Base-by-base conservation (phyloP, 2,329 filamentous ascomycete species). In the Fusarium pininemorale region DNA sequence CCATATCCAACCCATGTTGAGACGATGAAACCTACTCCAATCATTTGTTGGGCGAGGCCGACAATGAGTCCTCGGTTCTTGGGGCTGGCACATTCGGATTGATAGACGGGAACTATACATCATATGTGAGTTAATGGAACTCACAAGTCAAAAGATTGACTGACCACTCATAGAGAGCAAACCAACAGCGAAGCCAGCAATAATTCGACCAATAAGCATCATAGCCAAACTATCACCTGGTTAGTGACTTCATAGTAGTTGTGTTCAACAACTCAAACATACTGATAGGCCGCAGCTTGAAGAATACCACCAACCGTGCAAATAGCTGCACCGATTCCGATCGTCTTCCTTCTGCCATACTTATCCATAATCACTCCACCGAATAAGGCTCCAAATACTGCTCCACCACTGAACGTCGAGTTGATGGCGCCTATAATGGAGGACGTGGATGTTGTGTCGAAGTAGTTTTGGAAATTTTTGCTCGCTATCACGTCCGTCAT, bases 361-460 rank as follows among this genome's bases (percentile, higher is more conserved):
- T 84, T 84, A 71, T 91, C 89, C 84, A 89, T 89, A 5, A 88
- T 89, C 0, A 70, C 69, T 28, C 77, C 77, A 10, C 74, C 74
- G 7, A 78, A 75, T 6, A 78, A 37, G 3, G 75, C 75, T 4
- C 77, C 77, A n/a, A 78, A 75, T 14, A 76, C 77, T 7, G 77
- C 77, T 6, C 77, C 75, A n/a, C 77, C 77, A 20, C 69, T 78
- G 72, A 90, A 90, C 3, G 88, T 89, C 42, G 87, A 87, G 77
- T 89, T 89, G 77, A 90, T 89, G n/a, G 88, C 88, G 7, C 89
- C 89, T 54, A 89, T 84, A 22, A 87, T 78, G 47, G 76, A 66
- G 2, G 76, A 78, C 4, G 76, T 73, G 85, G 20, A 84, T 78
- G 38, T 81, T 12, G 88, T 89, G 57, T 88, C 77, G 80, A 90